Base-by-base conservation (phyloP, 352 stramenopile species). In the Globisporangium viniferum region DNA sequence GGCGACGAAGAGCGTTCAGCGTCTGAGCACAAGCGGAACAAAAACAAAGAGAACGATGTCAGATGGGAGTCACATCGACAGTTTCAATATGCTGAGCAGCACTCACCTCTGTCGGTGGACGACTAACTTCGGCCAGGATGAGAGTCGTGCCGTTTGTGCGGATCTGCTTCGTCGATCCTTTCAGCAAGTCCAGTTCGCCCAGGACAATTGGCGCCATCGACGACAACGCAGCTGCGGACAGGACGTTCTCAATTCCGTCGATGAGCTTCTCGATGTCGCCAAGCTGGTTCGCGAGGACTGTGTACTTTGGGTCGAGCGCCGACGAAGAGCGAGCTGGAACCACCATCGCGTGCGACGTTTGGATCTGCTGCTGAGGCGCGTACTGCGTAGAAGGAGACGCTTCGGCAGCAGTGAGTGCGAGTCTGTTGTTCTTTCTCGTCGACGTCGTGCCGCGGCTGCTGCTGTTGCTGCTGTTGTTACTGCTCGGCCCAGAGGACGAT, bases 211-310 rank as follows among this genome's bases (percentile, higher is more conserved):
- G 53, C 36, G 76, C 74, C 41, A 92, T 62, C 22, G 75, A 81
- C n/a, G 69, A 70, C 18, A 89, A 81, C 24, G 79, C 69, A 0
- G 77, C 73, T 0, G 63, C 74, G 2, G 72, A 65, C 58, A 92
- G 61, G 51, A 64, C 81, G 22, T 24, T 74, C 35, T 88, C 79
- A 20, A 92, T 81, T 0, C 82, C 79, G 57, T 89, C 80, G 12
- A 90, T 73, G 2, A 92, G 67, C 9, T 77, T 68, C 70, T 92
- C 81, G 59, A 89, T 92, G 31, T 90, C 77, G 36, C 73, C 73
- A 18, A 91, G 68, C 66, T 88, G 83, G 14, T 58, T 74, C 4
- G 74, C 77, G 36, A 92, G 66, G 15, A 44, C 66, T 29, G 59
- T 68, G 66, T 86, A 82, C 46, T 81, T 76, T 5, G 63, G 54